Evolutionary conservation across 768 basidiomycete genomes (phyloP).

Genomic region (Trametes cubensis): DNA sequence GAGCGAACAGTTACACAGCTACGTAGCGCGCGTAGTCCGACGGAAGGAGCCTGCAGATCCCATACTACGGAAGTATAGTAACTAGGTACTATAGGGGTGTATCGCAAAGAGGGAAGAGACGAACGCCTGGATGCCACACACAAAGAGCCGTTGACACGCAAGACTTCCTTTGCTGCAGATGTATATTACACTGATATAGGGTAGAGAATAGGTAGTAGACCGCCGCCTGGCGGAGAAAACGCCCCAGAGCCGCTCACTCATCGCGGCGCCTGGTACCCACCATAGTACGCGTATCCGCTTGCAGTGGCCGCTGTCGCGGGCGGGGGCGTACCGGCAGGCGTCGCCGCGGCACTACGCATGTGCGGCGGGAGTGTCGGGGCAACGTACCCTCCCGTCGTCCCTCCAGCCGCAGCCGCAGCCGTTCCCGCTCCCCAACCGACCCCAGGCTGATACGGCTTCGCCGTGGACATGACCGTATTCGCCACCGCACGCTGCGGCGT

Average conservation of each 20-base stretch:
- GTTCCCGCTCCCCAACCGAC: conserved; percentile 15
- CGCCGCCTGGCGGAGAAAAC: neutral
- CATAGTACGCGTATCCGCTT: conserved; percentile 19
- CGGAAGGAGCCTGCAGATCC: too few species aligned
- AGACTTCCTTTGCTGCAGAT: too few species aligned
- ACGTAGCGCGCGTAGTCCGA: too few species aligned
- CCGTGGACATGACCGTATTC: conserved; percentile 49
- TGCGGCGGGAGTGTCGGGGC: conserved; percentile 48
- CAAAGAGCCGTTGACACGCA: too few species aligned
- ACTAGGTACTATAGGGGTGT: too few species aligned
- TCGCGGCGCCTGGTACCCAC: conserved; percentile 28
- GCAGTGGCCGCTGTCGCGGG: conserved; percentile 21
- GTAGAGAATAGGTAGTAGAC: too few species aligned
- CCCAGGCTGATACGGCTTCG: conserved; percentile 31
- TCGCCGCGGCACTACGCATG: conserved; percentile 34
- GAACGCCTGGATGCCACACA: too few species aligned
- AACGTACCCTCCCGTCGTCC: conserved; percentile 26
- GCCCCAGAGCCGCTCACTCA: neutral
- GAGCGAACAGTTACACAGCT: too few species aligned
- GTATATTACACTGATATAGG: conserved; percentile 14
- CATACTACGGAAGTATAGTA: too few species aligned
- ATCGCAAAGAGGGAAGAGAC: too few species aligned
- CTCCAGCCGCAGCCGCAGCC: too few species aligned
- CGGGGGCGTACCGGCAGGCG: conserved; percentile 28
- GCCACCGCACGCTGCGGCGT: conserved; percentile 52